phyloP scores from a whole-genome alignment of 495 filamentous ascomycete species.

The Margaritispora aquatica region DNA sequence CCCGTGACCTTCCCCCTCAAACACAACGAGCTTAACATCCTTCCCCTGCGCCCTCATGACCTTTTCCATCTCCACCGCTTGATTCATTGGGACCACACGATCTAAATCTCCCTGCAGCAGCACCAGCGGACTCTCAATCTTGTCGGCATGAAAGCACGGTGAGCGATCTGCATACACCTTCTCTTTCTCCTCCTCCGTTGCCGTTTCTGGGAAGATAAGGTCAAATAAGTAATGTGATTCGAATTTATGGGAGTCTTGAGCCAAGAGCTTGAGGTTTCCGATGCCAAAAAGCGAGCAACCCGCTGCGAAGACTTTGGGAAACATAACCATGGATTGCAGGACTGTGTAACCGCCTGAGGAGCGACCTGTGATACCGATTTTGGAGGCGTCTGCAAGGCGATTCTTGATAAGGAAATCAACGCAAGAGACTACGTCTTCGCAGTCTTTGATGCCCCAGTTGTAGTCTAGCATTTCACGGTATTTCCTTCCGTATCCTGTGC shows the following conservation, averaged over 20 bases:
- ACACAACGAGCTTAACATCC: slow-evolving; percentile 37
- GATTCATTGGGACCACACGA: slow-evolving; percentile 40
- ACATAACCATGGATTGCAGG: slow-evolving; percentile 32
- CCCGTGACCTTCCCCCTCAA: slow-evolving; percentile 43
- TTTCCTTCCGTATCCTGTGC: slow-evolving; percentile 39
- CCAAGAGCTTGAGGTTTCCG: slow-evolving; percentile 34
- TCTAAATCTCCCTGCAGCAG: slow-evolving; percentile 42
- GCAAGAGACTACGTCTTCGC: slow-evolving; percentile 37
- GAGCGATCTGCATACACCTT: slow-evolving; percentile 33
- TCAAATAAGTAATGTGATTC: slow-evolving; percentile 41
- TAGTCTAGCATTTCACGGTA: slow-evolving; percentile 39
- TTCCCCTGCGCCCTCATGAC: slow-evolving; percentile 31
- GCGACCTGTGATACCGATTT: slow-evolving; percentile 39
- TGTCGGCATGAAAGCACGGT: slow-evolving; percentile 36
- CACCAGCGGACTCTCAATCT: slow-evolving; percentile 39
- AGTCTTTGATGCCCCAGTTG: slow-evolving; percentile 38
- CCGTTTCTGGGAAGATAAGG: slow-evolving; percentile 29
- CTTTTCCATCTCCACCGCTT: slow-evolving; percentile 37
- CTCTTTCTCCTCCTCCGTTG: slow-evolving; percentile 30
- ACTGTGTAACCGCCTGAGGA: slow-evolving; percentile 45
- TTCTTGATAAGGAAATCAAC: slow-evolving; percentile 32
- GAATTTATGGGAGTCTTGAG: slow-evolving; percentile 43
- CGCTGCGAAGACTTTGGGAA: slow-evolving; percentile 30
- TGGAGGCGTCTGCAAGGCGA: slow-evolving; percentile 28
- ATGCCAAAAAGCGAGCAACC: slow-evolving; percentile 41